Evolutionary conservation across 2,329 filamentous ascomycete genomes (phyloP), one percentile per base, ranked within the genome.

Genomic region (Venturia oleaginea): DNA sequence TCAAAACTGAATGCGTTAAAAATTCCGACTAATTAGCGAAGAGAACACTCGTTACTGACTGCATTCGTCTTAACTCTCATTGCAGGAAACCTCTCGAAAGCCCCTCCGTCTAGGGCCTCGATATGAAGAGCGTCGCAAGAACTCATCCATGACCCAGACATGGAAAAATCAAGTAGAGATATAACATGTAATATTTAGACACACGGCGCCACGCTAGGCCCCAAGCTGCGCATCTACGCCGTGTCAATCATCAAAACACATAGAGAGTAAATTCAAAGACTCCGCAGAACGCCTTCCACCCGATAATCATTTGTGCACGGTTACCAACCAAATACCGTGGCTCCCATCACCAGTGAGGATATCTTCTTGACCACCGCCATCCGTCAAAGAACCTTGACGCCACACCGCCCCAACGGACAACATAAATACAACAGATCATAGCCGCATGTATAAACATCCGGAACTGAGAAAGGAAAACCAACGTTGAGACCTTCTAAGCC

Each of bases 381-480:
- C 27, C 51, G 30, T 57, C 51, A 57, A 32, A 17, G 10, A 61
- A 24, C 55, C 59, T 24, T 15, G 59, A 61, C 59, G 37, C 59
- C 59, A 37, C 42, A 5, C 22, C 59, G 17, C 34, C 34, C 15
- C 30, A 4, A 27, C 10, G 32, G 34, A 30, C 34, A 42, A 32
- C 51, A 34, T 34, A 57, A 54, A 63, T 48, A 63, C 38, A 63
- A 55, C 19, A 42, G 19, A 27, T 48, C 42, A 55, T 48, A 54
- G 40, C 38, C 34, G 34, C 4, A 63, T 22, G 30, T 7, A 4
- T 42, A 24, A 34, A 57, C 27, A n/a, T 38, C 22, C 32, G 51
- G 54, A 46, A 46, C 43, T 37, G 30, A 54, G 32, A 10, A 54
- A 62, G 19, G 17, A 19, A 57, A 34, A 13, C 27, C 27, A 57